Evolutionary conservation across 1,284 basidiomycete species (phyloP).

Genomic region (Malassezia psittaci): DNA sequence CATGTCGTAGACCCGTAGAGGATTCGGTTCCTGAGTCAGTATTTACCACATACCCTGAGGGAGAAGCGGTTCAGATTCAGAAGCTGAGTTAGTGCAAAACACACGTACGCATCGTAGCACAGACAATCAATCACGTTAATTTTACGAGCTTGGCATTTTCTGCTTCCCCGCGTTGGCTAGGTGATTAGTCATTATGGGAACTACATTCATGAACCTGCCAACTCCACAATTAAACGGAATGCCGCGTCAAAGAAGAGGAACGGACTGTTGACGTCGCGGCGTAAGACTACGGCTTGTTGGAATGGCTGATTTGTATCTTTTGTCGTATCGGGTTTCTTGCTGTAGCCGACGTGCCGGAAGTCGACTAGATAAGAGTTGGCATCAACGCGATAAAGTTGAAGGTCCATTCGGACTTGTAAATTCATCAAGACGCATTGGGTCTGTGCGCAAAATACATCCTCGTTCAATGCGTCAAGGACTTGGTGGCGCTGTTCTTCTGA

Average conservation of each 20-base stretch:
- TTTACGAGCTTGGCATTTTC: not conserved
- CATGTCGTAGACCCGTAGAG: slow-evolving; percentile 6
- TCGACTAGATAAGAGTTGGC: slow-evolving; percentile 93
- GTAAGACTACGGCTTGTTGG: slow-evolving; percentile 30
- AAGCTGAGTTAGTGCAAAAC: not conserved
- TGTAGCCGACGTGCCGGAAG: slow-evolving; percentile 87
- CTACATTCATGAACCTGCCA: slow-evolving; percentile 22
- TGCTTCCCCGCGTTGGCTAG: not conserved
- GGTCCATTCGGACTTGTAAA: slow-evolving; percentile 64
- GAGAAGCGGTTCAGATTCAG: slow-evolving; percentile 11
- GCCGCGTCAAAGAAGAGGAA: slow-evolving; percentile 96
- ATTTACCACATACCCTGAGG: not conserved
- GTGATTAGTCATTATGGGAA: not conserved
- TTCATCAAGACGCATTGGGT: slow-evolving; percentile 58
- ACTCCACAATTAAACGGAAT: slow-evolving; percentile 53
- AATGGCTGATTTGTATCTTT: not conserved
- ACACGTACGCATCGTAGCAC: slow-evolving; percentile 4
- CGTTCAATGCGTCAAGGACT: slow-evolving; percentile 50
- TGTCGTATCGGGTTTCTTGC: not conserved
- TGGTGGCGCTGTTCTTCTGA: slow-evolving; percentile 27
- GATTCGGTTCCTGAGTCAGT: not conserved
- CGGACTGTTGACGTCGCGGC: slow-evolving; percentile 71
- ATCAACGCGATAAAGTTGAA: slow-evolving; percentile 92
- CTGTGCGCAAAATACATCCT: slow-evolving; percentile 81
- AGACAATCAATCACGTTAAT: not conserved